phyloP scores from a whole-genome alignment of 495 filamentous ascomycete genomes.

The Penicillium bialowiezense region DNA sequence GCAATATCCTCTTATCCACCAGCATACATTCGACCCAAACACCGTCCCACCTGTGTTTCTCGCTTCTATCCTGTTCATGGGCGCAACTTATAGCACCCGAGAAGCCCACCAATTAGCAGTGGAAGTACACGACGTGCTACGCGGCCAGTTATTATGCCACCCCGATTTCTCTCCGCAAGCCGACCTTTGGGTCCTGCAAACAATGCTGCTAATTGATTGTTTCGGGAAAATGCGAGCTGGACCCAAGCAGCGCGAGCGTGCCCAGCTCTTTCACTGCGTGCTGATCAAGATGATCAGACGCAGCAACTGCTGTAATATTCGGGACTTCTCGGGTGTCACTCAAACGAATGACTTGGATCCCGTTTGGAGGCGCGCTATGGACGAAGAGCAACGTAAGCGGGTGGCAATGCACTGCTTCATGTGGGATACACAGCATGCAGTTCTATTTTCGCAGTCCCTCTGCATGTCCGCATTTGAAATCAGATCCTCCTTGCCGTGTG shows the following conservation, averaged over 20 bases:
- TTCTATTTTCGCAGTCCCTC: conserved; percentile 54
- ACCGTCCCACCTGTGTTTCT: conserved; percentile 46
- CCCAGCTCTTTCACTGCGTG: conserved; percentile 55
- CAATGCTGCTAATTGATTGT: conserved; percentile 56
- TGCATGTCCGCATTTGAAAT: conserved; percentile 60
- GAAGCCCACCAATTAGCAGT: conserved; percentile 54
- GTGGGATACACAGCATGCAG: conserved; percentile 58
- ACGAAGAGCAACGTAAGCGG: conserved; percentile 53
- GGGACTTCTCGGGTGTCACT: conserved; percentile 25
- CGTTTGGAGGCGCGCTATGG: conserved; percentile 47
- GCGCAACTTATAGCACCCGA: conserved; percentile 53
- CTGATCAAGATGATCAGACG: conserved; percentile 57
- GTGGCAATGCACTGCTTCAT: conserved; percentile 56
- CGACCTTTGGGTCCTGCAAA: conserved; percentile 52
- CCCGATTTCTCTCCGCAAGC: conserved; percentile 45
- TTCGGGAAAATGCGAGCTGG: conserved; percentile 57
- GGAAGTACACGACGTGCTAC: conserved; percentile 47
- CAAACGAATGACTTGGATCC: conserved; percentile 28
- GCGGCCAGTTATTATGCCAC: conserved; percentile 41
- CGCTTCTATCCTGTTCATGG: conserved; percentile 48
- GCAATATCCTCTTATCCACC: conserved; percentile 53
- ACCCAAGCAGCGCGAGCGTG: conserved; percentile 52
- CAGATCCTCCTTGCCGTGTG: conserved; percentile 45
- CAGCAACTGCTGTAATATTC: conserved; percentile 49
- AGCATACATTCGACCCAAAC: conserved; percentile 48